Conservation (phyloP, 805 yeast species). For the Spathaspora arborariae region DNA sequence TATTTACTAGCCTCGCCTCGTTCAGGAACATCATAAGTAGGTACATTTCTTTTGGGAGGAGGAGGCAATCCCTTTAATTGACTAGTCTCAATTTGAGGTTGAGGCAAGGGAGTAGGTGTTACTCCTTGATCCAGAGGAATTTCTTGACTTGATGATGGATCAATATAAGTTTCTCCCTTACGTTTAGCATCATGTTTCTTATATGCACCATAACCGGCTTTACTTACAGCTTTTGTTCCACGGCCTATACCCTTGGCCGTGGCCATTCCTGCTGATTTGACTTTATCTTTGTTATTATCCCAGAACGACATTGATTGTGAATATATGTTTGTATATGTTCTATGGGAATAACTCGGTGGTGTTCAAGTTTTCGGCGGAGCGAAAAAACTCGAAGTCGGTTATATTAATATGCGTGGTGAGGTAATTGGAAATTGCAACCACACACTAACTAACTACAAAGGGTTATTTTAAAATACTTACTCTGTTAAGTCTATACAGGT, state of each 20-base stretch:
- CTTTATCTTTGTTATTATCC: conserved; percentile 47
- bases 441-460: too few relatives aligned
- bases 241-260: conserved; percentile 49
- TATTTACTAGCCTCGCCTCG: conserved; percentile 17
- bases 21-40: conserved; percentile 14
- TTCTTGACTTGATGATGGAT: not conserved
- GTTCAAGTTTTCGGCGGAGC: not conserved
- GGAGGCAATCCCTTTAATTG: conserved; percentile 17
- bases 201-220: conserved; percentile 50
- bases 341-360: not conserved
- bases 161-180: conserved; percentile 15
- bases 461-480: too few relatives aligned
- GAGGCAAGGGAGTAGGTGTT: conserved; percentile 6
- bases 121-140: not conserved
- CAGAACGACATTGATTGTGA: conserved; percentile 21
- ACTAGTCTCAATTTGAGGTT: conserved; percentile 12
- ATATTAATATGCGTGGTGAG: too few relatives aligned
- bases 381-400: not conserved
- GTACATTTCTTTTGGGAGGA: conserved; percentile 38
- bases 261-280: conserved; percentile 47
- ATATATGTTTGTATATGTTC: not conserved
- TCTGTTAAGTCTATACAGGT: too few relatives aligned
- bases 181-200: conserved; percentile 35
- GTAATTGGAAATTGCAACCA: too few relatives aligned
- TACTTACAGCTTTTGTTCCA: conserved; percentile 46